Evolutionary conservation across 129 eudicot species (phyloP).

Genomic region (Helianthus annuus): DNA sequence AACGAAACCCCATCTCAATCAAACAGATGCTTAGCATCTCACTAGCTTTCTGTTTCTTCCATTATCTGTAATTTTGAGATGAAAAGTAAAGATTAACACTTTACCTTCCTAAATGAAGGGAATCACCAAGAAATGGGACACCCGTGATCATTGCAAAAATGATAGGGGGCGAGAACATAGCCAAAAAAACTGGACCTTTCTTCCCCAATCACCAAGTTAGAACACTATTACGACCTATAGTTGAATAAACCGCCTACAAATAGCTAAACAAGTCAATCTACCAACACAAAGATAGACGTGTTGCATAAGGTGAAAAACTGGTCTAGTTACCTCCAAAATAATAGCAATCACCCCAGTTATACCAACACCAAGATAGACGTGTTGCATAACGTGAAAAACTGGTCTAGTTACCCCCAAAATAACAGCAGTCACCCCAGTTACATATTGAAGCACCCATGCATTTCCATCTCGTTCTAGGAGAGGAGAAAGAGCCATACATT

Average conservation of each 20-base stretch:
- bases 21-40: too few relatives aligned
- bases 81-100: background rate
- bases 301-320: background rate
- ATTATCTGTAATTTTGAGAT: background rate
- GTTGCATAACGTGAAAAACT: background rate
- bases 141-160: constrained; percentile 19
- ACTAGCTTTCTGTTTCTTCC: too few relatives aligned
- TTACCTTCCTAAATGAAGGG: constrained; percentile 24
- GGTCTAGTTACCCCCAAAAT: constrained; percentile 12
- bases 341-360: constrained; percentile 19
- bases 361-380: background rate
- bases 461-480: constrained; percentile 22
- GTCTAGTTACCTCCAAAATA: constrained; percentile 10
- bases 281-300: background rate
- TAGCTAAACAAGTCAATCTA: constrained; percentile 1
- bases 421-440: constrained; percentile 20
- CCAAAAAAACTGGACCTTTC: constrained; percentile 33
- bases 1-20: too few relatives aligned
- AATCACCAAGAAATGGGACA: constrained; percentile 30
- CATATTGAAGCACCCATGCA: constrained; percentile 17
- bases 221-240: constrained; percentile 8
- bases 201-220: constrained; percentile 29
- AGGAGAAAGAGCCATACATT: constrained; percentile 9
- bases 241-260: constrained; percentile 17
- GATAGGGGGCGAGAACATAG: constrained; percentile 27